phyloP scores from a whole-genome alignment of 805 yeast species.

The Starmerella roubikii region DNA sequence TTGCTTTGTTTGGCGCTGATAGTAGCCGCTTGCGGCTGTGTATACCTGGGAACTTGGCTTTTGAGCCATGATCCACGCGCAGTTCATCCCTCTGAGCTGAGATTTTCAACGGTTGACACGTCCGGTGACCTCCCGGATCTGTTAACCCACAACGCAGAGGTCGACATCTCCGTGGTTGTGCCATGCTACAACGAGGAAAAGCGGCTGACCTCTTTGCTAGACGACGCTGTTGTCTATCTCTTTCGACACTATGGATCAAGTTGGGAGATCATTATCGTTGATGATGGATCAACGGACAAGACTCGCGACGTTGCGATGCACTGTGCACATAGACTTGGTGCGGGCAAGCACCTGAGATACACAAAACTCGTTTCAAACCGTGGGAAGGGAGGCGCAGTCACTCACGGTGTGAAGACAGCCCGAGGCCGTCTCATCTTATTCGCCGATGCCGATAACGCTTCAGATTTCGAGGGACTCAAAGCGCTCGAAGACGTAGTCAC shows the following conservation, averaged over 20 bases:
- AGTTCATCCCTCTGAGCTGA: conserved; percentile 8
- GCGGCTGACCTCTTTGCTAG: conserved; percentile 40
- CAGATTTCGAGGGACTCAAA: conserved; percentile 54
- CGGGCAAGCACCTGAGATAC: conserved; percentile 56
- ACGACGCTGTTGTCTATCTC: conserved; percentile 36
- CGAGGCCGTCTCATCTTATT: conserved; percentile 66
- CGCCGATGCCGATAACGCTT: conserved; percentile 98
- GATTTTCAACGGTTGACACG: conserved; percentile 1
- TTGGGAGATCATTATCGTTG: conserved; percentile 76
- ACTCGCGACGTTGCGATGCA: conserved; percentile 59
- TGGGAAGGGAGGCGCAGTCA: conserved; percentile 95
- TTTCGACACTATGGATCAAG: conserved; percentile 25
- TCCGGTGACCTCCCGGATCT: conserved; percentile 9
- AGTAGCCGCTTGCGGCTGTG: neutral
- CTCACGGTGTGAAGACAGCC: conserved; percentile 72
- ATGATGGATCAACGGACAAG: conserved; percentile 80
- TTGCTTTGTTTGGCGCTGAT: neutral
- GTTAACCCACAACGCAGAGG: conserved; percentile 22
- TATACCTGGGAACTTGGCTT: conserved; percentile 1
- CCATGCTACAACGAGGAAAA: conserved; percentile 88
- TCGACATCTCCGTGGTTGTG: conserved; percentile 62
- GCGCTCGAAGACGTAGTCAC: conserved; percentile 36
- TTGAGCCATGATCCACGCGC: conserved; percentile 15
- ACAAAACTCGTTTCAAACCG: conserved; percentile 60
- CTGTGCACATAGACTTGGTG: conserved; percentile 36